Conservation (phyloP, 371 early-diverging fungal species). For the Saksenaea oblongispora region DNA sequence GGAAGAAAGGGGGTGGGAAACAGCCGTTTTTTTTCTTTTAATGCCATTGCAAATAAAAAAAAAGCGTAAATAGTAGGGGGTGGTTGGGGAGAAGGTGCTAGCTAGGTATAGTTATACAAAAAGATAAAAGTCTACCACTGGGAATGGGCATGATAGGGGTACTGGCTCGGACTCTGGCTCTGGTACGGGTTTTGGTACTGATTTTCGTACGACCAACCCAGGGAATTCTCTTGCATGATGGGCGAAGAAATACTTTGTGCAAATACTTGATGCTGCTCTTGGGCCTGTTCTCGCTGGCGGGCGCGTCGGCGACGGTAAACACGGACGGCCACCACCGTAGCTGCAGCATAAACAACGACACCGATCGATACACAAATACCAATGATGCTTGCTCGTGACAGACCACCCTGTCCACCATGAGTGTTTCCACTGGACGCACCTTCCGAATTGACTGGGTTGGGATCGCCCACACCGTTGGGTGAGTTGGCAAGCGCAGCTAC, state of each 20-base stretch:
- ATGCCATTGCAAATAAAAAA: not conserved
- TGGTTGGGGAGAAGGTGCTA: no score
- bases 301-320: constrained; percentile 37
- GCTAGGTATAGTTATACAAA: not conserved
- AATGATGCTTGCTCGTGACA: constrained; percentile 41
- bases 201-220: constrained; percentile 14
- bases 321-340: constrained; percentile 31
- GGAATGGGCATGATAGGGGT: not conserved
- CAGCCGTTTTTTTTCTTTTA: not conserved
- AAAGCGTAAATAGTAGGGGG: not conserved
- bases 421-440: not conserved
- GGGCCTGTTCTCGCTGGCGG: constrained; percentile 28
- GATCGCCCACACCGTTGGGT: not conserved
- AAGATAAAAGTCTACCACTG: not conserved
- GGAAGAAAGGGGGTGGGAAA: no score
- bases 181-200: not conserved
- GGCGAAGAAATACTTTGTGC: constrained; percentile 26
- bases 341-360: constrained; percentile 44
- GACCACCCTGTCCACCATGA: constrained; percentile 8
- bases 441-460: not conserved
- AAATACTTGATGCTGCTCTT: constrained; percentile 38
- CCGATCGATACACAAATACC: constrained; percentile 49
- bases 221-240: constrained; percentile 27
- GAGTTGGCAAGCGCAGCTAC: not conserved
- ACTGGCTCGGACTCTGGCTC: not conserved